Evolutionary conservation across 257 asterid species (phyloP).

Genomic region (Scutellaria barbata): DNA sequence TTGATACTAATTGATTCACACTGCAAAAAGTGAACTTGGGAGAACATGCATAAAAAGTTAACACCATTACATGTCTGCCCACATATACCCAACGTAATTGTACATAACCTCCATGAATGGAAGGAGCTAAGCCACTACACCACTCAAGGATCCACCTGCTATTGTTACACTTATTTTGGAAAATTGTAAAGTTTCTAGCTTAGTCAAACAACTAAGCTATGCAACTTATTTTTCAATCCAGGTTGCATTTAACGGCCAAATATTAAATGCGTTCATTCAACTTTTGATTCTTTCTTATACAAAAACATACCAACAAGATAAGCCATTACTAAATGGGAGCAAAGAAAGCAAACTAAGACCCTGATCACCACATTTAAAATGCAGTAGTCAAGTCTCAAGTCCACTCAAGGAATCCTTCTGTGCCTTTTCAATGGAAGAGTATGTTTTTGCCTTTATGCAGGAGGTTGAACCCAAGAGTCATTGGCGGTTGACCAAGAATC

Average conservation of each 20-base stretch:
- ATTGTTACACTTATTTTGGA: too few relatives aligned
- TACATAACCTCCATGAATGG: neutral
- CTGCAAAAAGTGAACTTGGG: conserved; percentile 1
- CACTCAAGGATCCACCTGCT: neutral
- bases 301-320: neutral
- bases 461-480: neutral
- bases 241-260: neutral
- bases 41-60: neutral
- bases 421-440: neutral
- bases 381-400: neutral
- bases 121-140: neutral
- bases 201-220: neutral
- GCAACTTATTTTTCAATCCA: neutral
- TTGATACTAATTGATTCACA: neutral
- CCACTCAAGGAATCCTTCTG: conserved; percentile 5
- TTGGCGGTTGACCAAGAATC: neutral
- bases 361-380: neutral
- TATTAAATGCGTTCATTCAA: neutral
- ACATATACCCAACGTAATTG: neutral
- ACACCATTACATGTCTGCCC: neutral
- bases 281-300: neutral
- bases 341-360: conserved; percentile 11
- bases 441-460: neutral
- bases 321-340: neutral
- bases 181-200: too few relatives aligned